Conservation (phyloP, 768 basidiomycete genomes). For the Dendrothele bispora region DNA sequence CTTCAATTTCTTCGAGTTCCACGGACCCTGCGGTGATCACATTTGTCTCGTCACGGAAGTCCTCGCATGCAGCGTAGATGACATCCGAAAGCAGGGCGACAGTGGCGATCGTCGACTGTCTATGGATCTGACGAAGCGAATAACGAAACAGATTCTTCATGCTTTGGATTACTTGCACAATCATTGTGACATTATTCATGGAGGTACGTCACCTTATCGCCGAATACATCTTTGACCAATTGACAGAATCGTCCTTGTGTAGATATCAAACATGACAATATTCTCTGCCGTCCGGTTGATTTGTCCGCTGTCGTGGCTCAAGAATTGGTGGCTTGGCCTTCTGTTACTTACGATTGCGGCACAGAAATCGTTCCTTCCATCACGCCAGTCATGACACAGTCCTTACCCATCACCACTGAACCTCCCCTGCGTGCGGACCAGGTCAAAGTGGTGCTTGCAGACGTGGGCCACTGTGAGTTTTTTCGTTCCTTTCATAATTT, state of each 20-base stretch:
- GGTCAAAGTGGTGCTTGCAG: slow-evolving; percentile 9
- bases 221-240: background rate
- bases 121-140: slow-evolving; percentile 8
- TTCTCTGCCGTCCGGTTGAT: slow-evolving; percentile 10
- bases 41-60: slow-evolving; percentile 87
- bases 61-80: slow-evolving; percentile 26
- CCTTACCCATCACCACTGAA: background rate
- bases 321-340: background rate
- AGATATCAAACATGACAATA: slow-evolving; percentile 21
- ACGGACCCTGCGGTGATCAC: slow-evolving; percentile 73
- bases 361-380: background rate
- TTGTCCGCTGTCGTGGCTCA: background rate
- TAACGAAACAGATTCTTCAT: slow-evolving; percentile 40
- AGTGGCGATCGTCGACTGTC: slow-evolving; percentile 9
- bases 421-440: slow-evolving; percentile 5
- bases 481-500: slow-evolving; percentile 2
- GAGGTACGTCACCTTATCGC: slow-evolving; percentile 26
- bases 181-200: slow-evolving; percentile 14
- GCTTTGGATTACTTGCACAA: slow-evolving; percentile 54
- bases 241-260: background rate
- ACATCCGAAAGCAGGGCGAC: slow-evolving; percentile 34
- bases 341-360: background rate
- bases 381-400: background rate
- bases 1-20: slow-evolving; percentile 75
- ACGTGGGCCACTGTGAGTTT: slow-evolving; percentile 14